Percentiles rank a stretch among this genome's conserved stretches.
These are phyloP conservation scores for Pseudogymnoascus sp. DNA, from an alignment of 2,329 filamentous ascomycete genomes.

Conservation along the genomic window DNA sequence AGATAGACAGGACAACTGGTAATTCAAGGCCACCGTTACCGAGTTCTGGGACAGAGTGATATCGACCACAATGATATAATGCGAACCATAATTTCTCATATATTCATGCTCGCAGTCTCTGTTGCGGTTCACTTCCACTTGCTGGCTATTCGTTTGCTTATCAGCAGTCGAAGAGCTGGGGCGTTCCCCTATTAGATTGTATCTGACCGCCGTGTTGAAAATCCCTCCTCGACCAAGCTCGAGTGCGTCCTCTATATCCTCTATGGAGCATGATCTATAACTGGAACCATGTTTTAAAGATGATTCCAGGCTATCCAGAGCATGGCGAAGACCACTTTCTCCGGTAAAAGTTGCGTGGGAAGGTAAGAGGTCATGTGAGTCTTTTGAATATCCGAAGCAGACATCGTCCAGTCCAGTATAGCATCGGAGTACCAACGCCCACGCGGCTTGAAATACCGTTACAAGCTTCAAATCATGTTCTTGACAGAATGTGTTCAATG, in stretches of 20 bases:
- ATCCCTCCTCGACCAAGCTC: background rate
- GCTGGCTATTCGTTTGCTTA: background rate
- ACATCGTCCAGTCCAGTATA: slow-evolving; percentile 41
- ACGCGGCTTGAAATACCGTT: slow-evolving; percentile 40
- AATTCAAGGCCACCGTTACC: background rate
- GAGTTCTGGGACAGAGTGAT: background rate
- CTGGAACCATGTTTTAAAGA: background rate
- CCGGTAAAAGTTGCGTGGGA: background rate
- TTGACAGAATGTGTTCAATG: background rate
- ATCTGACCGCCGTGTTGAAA: background rate
- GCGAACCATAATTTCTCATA: background rate
- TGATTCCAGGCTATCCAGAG: background rate
- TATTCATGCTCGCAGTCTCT: background rate
- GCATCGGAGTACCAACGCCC: slow-evolving; percentile 41
- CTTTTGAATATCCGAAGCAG: slow-evolving; percentile 38
- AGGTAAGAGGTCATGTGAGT: background rate
- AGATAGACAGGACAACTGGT: background rate
- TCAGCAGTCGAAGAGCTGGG: background rate
- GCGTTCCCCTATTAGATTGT: background rate
- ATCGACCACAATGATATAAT: slow-evolving; percentile 5
- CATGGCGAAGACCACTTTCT: background rate
- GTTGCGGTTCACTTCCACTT: background rate
- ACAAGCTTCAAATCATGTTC: background rate
- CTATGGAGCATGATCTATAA: background rate
- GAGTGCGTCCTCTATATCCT: slow-evolving; percentile 11